Conservation (phyloP, 805 yeast genomes). For the Huiozyma naganishii region DNA sequence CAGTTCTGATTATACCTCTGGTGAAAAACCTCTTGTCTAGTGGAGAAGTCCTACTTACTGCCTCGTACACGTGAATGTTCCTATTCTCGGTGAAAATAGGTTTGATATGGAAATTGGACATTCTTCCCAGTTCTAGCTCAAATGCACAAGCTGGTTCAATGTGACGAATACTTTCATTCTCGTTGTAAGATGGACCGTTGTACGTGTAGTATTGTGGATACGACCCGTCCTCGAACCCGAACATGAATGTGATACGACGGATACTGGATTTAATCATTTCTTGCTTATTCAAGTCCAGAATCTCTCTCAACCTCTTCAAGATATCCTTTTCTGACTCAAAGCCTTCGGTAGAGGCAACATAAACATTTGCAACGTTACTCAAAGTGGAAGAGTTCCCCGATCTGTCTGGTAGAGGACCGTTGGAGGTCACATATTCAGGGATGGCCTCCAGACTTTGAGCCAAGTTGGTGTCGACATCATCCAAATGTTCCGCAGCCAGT, state of each 20-base stretch:
- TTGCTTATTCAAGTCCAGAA: conserved; percentile 56
- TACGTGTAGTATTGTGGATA: conserved; percentile 95
- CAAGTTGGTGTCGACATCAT: conserved; percentile 80
- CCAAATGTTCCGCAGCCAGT: conserved; percentile 71
- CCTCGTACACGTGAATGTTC: conserved; percentile 95
- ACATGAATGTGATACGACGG: conserved; percentile 87
- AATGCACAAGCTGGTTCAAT: conserved; percentile 97
- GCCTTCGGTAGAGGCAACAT: conserved; percentile 65
- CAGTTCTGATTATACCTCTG: conserved; percentile 94
- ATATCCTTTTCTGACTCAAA: conserved; percentile 60
- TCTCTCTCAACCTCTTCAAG: conserved; percentile 48
- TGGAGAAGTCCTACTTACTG: conserved; percentile 85
- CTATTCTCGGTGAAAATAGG: conserved; percentile 95
- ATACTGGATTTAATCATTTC: conserved; percentile 62
- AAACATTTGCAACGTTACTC: conserved; percentile 75
- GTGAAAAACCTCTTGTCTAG: conserved; percentile 93
- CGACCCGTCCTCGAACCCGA: conserved; percentile 73
- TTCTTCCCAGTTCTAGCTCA: conserved; percentile 90
- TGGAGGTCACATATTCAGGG: conserved; percentile 35
- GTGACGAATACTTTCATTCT: conserved; percentile 91
- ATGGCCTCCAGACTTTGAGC: conserved; percentile 63
- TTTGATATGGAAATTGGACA: conserved; percentile 88
- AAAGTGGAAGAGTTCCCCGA: conserved; percentile 32
- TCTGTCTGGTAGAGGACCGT: conserved; percentile 43
- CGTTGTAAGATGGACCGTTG: conserved; percentile 75